Base-by-base conservation (phyloP, 2,329 filamentous ascomycete genomes). In the Cercospora sp. region DNA sequence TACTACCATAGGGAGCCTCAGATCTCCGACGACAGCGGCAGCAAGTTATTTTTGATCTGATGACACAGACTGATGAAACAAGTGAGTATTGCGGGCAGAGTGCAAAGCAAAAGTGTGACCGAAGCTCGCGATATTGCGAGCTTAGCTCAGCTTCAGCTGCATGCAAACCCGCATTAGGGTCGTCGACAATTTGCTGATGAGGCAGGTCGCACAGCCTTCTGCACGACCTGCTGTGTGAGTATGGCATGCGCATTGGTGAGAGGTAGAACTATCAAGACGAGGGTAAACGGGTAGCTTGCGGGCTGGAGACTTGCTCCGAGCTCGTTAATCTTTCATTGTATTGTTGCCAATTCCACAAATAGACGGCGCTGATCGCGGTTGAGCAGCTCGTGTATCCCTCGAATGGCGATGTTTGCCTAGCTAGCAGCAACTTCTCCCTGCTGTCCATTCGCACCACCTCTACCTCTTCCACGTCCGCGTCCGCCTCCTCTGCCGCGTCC, bases 401-500 rank as follows among this genome's bases (percentile, higher is more conserved):
- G n/a, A 3, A 6, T 39, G 36, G 6, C 8, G 6, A 39, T 0
- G 1, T 8, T 8, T 23, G 9, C 2, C 48, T 53, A 53, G 45
- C 45, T 53, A 63, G 39, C 48, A 33, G 42, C 60, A 31, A 58
- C 53, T 3, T 58, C 53, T 7, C 53, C 26, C 16, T 58, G 26
- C 23, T 58, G 53, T 6, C 53, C 53, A n/a, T 31, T 58, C 13
- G 28, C 62, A 23, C 63, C 68, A 51, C 71, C 72, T 62, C 71
- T 64, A 6, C 67, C 66, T 12, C 63, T 36, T 31, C 62, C 64
- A 18, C 33, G 68, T 63, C 74, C 69, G 10, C 75, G 68, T 23
- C 74, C 70, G 13, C 69, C 63, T 20, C 72, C 67, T 16, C 70
- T 64, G 30, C 71, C 69, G 30, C 70, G 67, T 39, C 74, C 72